These are phyloP conservation scores for Podospora pseudocomata DNA, from an alignment of 495 filamentous ascomycete species.

Conservation along the genomic window DNA sequence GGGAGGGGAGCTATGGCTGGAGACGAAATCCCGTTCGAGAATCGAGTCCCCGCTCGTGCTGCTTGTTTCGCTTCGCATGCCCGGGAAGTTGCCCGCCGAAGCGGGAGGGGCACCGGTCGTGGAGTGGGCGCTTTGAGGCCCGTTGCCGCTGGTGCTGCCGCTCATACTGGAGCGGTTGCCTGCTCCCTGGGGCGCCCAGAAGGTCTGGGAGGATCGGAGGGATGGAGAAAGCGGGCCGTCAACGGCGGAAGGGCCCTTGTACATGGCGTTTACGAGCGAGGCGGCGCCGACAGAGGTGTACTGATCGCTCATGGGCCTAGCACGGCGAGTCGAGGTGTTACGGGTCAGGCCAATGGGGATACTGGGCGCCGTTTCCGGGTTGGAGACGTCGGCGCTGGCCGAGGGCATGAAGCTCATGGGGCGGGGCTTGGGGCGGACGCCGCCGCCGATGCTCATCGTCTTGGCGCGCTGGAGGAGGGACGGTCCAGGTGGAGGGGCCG, in stretches of 20 bases:
- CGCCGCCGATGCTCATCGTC: conserved; percentile 55
- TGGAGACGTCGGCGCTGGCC: conserved; percentile 43
- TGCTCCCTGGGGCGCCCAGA: conserved; percentile 39
- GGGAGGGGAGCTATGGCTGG: conserved; percentile 50
- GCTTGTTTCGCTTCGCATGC: conserved; percentile 55
- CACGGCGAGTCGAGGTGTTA: conserved; percentile 55
- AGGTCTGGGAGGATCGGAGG: conserved; percentile 45
- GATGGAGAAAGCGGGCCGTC: conserved; percentile 55
- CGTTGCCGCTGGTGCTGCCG: conserved; percentile 25
- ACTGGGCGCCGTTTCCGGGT: conserved; percentile 79
- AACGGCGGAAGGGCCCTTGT: conserved; percentile 52
- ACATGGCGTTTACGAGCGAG: conserved; percentile 78
- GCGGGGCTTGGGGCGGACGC: conserved; percentile 52
- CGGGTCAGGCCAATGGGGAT: conserved; percentile 68
- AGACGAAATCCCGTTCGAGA: conserved; percentile 26
- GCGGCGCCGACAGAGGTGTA: conserved; percentile 58
- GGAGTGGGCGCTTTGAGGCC: conserved; percentile 23
- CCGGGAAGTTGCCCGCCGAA: conserved; percentile 52
- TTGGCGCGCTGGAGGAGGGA: conserved; percentile 76
- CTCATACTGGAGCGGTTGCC: conserved; percentile 40
- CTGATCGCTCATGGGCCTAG: conserved; percentile 68
- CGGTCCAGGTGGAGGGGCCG: conserved; percentile 50
- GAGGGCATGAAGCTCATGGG: conserved; percentile 59
- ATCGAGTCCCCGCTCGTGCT: conserved; percentile 60
- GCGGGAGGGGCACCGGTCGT: conserved; percentile 43